Evolutionary conservation across 768 basidiomycete genomes (phyloP), one percentile per base, ranked within the genome.

Genomic region (Mrakia hoshinonis): DNA sequence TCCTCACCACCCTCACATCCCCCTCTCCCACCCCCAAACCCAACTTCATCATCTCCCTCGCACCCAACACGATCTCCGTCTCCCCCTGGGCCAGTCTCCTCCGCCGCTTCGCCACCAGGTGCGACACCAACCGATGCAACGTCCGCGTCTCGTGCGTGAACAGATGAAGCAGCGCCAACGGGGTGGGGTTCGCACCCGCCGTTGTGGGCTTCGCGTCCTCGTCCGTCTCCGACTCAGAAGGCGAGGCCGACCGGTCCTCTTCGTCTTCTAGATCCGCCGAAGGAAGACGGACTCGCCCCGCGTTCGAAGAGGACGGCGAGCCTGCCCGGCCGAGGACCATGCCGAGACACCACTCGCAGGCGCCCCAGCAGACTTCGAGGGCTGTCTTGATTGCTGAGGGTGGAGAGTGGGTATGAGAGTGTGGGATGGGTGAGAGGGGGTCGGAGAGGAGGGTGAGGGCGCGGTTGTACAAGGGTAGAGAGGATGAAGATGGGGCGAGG

Each of bases 281-380:
- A 3, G 58, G 58, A 4, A 61, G 7, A 11, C 58, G 7, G 15
- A 61, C 58, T 31, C 26, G 34, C 34, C 36, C 58, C 58, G 2
- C 52, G 11, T 31, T 2, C 26, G 9, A 31, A 22, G 3, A 22
- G 15, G 3, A 36, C 31, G 0, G 5, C 58, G 31, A 10, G 15
- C 6, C 36, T 1, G 22, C 31, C 6, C 58, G 34, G 3, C 31
- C 34, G 2, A 61, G 18, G n/a, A 61, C 58, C 34, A 36, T 61
- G 1, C 58, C 49, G 58, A 61, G 58, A n/a, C 58, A 61, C 58
- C 58, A 61, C 22, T 61, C 58, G 22, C 58, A 61, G 6, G 58
- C 58, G 15, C 58, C 58, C 4, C 31, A 39, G 58, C 58, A 61
- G 36, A 61, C 34, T 31, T 61, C 58, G 34, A 61, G 22, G 15